Evolutionary conservation across 192 early-diverging fungal genomes (phyloP).

Genomic region (Neocallimastix lanati): DNA sequence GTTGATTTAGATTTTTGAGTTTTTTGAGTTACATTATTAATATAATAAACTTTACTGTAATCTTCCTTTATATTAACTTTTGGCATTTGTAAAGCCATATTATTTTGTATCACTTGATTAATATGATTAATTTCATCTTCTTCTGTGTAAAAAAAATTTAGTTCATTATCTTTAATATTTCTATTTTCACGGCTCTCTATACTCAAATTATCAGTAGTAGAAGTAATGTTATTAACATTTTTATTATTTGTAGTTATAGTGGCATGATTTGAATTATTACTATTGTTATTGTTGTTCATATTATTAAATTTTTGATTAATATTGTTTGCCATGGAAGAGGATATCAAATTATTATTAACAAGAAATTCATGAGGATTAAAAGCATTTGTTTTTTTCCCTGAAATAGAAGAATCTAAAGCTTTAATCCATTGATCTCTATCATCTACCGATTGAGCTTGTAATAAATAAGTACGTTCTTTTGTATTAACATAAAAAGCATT

Average conservation of each 20-base stretch:
- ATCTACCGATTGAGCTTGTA: conserved; percentile 30
- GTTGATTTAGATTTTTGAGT: not conserved
- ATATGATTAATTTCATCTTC: not conserved
- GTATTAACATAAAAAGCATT: conserved; percentile 65
- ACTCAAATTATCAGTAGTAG: too few relatives aligned
- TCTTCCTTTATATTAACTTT: not conserved
- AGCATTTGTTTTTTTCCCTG: not conserved
- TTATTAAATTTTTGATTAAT: not conserved
- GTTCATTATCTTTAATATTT: not conserved
- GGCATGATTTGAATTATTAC: too few relatives aligned
- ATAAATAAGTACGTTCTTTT: conserved; percentile 46
- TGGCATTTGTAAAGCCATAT: not conserved
- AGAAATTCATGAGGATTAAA: not conserved
- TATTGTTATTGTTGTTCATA: too few relatives aligned
- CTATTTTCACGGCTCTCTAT: not conserved
- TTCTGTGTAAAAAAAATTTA: not conserved
- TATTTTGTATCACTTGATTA: not conserved
- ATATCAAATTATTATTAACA: not conserved
- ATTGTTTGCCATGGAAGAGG: not conserved
- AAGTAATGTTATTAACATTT: too few relatives aligned
- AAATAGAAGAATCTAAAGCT: not conserved
- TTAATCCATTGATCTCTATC: conserved; percentile 48
- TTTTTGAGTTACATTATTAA: not conserved
- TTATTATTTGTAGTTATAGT: too few relatives aligned
- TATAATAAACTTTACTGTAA: not conserved